Evolutionary conservation across 306 rosid species (phyloP).

Genomic region (Ceratonia siliqua): DNA sequence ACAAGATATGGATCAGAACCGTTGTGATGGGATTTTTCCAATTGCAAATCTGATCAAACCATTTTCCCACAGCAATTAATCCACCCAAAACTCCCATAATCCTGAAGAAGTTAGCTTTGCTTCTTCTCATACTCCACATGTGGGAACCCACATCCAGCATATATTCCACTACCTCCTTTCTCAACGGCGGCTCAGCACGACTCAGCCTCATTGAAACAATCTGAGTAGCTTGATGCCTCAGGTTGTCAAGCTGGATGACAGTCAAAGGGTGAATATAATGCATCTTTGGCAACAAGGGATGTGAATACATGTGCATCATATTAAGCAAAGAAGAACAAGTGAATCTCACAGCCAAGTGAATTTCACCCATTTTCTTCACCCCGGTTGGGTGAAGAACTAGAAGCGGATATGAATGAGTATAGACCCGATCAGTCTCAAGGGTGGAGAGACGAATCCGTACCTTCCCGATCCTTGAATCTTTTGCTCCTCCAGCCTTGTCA

Average conservation of each 20-base stretch:
- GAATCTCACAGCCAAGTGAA: constrained; percentile 91
- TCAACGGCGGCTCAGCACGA: constrained; percentile 85
- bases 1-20: constrained; percentile 78
- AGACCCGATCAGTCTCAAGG: constrained; percentile 84
- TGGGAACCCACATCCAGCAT: constrained; percentile 92
- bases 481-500: constrained; percentile 64
- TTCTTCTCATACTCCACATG: constrained; percentile 97
- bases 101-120: constrained; percentile 90
- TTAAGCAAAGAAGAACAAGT: constrained; percentile 83
- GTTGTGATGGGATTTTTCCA: constrained; percentile 95
- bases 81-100: constrained; percentile 85
- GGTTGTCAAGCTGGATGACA: constrained; percentile 77
- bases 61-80: constrained; percentile 84
- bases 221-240: constrained; percentile 93
- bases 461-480: constrained; percentile 82
- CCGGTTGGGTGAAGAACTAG: constrained; percentile 77
- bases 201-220: constrained; percentile 76
- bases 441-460: constrained; percentile 89
- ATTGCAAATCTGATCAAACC: constrained; percentile 92
- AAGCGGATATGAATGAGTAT: constrained; percentile 86
- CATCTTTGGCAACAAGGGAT: constrained; percentile 87
- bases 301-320: constrained; percentile 96
- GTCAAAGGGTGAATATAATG: constrained; percentile 86
- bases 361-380: constrained; percentile 97
- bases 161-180: constrained; percentile 87